phyloP scores from a whole-genome alignment of 2,329 filamentous ascomycete genomes.

The Aspergillus caelatus region DNA sequence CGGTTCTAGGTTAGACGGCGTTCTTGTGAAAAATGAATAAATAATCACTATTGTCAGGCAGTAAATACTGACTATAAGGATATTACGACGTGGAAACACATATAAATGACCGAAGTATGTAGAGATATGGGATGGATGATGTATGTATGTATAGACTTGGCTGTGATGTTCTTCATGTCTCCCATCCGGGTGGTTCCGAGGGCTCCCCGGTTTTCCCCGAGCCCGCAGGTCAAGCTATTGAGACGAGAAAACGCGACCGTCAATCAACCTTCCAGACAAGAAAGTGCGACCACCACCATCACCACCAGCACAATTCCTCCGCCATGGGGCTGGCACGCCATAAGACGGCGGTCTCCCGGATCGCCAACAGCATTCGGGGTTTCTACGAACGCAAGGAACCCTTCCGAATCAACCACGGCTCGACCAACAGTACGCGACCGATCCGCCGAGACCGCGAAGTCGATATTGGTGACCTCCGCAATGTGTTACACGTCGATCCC shows the following conservation, averaged over 20 bases:
- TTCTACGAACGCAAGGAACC: conserved; percentile 46
- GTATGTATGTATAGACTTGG: no score
- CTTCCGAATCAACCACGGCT: conserved; percentile 75
- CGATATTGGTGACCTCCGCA: conserved; percentile 69
- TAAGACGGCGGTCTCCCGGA: conserved; percentile 13
- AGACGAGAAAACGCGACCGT: background rate
- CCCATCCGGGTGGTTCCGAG: background rate
- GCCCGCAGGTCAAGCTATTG: no score
- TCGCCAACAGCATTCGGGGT: conserved; percentile 10
- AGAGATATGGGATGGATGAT: no score
- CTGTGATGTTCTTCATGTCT: no score
- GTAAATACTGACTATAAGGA: no score
- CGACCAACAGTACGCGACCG: conserved; percentile 73
- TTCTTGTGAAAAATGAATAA: no score
- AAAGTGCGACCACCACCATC: background rate
- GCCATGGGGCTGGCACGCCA: conserved; percentile 13
- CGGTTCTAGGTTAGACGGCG: no score
- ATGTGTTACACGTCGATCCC: conserved; percentile 64
- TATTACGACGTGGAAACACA: no score
- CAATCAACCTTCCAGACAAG: no score
- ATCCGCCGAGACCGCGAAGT: conserved; percentile 37
- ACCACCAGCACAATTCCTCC: background rate
- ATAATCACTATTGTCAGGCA: no score
- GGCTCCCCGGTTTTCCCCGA: background rate
- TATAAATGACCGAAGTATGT: no score